A percentile compares a stretch with the other conserved stretches of the same genome.
phyloP scores from a whole-genome alignment of 208 protist species.

The Herpetomonas samuelpessoai region DNA sequence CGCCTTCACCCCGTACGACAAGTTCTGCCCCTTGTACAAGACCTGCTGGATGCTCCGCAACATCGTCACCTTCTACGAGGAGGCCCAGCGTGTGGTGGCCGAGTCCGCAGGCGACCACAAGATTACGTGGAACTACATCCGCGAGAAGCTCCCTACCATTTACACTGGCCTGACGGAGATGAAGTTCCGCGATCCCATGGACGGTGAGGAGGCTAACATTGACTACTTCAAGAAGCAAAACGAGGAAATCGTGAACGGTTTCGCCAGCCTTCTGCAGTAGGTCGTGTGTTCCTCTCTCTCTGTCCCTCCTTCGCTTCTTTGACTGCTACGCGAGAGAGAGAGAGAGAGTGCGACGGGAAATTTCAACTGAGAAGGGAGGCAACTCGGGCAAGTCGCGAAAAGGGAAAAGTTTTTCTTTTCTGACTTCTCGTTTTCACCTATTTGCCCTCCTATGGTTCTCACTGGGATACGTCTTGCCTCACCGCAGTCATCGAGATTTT shows the following conservation, averaged over 20 bases:
- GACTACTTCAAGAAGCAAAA: constrained; percentile 91
- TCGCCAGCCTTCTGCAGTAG: constrained; percentile 82
- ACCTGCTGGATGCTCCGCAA: constrained; percentile 98
- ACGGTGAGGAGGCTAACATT: constrained; percentile 83
- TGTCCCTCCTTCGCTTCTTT: too few species aligned
- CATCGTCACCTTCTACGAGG: constrained; percentile 98
- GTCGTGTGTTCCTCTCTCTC: constrained; percentile 5
- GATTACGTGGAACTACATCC: constrained; percentile 96
- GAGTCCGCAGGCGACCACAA: constrained; percentile 92
- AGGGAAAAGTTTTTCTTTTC: not conserved
- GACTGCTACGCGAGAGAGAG: too few species aligned
- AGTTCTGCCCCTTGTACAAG: constrained; percentile 98
- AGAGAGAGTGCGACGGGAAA: constrained; percentile 14
- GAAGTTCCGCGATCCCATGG: constrained; percentile 90
- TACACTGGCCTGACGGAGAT: constrained; percentile 88
- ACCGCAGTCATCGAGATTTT: too few species aligned
- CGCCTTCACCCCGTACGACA: constrained; percentile 98
- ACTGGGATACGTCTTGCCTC: too few species aligned
- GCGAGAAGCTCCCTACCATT: constrained; percentile 85
- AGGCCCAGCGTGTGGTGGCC: constrained; percentile 89
- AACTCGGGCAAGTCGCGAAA: not conserved
- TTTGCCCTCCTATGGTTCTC: too few species aligned
- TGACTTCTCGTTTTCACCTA: constrained; percentile 6
- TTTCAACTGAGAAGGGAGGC: not conserved
- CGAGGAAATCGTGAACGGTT: constrained; percentile 83